Evolutionary conservation across 352 stramenopile species (phyloP).

Genomic region (Globisporangium radiosum): DNA sequence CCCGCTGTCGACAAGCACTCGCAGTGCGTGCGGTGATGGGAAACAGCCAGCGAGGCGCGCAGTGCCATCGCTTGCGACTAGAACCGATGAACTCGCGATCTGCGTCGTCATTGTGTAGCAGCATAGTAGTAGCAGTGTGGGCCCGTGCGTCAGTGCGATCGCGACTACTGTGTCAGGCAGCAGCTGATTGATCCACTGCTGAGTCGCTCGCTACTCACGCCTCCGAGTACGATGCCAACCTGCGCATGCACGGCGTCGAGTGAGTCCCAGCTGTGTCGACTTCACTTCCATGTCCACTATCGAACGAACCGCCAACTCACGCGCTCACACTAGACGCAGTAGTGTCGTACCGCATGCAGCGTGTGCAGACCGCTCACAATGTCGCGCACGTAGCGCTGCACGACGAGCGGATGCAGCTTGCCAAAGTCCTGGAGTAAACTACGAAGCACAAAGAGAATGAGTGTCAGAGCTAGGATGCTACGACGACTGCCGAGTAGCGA

Average conservation of each 20-base stretch:
- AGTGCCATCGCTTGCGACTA: constrained; percentile 6
- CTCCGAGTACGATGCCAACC: constrained; percentile 16
- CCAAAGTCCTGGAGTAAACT: constrained; percentile 23
- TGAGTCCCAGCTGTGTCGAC: too few relatives aligned
- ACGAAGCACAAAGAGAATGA: background rate
- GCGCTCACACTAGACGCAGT: background rate
- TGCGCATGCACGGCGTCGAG: background rate
- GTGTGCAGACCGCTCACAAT: constrained; percentile 19
- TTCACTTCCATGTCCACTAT: too few relatives aligned
- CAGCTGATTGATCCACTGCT: background rate
- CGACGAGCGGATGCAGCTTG: constrained; percentile 25
- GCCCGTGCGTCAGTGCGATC: too few relatives aligned
- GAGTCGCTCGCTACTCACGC: constrained; percentile 8
- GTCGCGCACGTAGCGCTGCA: constrained; percentile 27
- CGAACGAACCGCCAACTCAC: too few relatives aligned
- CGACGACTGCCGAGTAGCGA: too few relatives aligned
- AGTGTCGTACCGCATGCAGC: constrained; percentile 27
- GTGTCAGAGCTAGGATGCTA: too few relatives aligned
- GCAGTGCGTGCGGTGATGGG: background rate
- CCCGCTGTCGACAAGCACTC: constrained; percentile 1
- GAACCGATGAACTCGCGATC: constrained; percentile 9
- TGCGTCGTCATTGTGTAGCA: background rate
- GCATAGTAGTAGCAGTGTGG: background rate
- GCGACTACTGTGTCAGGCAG: background rate
- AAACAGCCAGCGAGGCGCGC: constrained; percentile 1